Evolutionary conservation across 331 rosid genomes (phyloP), one percentile per base, ranked within the genome.

Genomic region (Prunus yedoensis): DNA sequence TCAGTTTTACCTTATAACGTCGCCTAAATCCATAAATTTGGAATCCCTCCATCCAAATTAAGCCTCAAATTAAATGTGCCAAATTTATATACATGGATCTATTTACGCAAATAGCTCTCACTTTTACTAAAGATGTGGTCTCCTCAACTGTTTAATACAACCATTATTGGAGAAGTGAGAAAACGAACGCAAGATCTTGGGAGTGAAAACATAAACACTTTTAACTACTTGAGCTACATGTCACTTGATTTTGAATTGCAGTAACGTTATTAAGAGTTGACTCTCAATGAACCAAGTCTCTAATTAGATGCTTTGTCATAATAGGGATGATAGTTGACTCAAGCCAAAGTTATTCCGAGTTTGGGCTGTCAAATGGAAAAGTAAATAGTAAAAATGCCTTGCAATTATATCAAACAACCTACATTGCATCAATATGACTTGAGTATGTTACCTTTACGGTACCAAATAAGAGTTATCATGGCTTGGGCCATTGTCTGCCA

Each of bases 381-480:
- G 60, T 53, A 53, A 16, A 25, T n/a, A 65, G 25, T 38, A 65
- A 41, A 23, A 43, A 56, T 38, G 43, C 17, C 9, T n/a, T 1
- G 15, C 38, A 56, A 23, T 56, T 15, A 27, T 60, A 38, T 41
- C 27, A 25, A 27, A 21, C 52, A 21, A 45, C 68, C 77, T 71
- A 41, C 54, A 56, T 15, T 12, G 72, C 28, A 47, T 47, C 25
- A 11, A 52, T 47, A 28, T 70, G 47, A 28, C 30, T 28, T n/a
- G 45, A 30, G 50, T 11, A 30, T 16, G n/a, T 18, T 11, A 32
- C 20, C 6, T 30, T 21, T 68, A 3, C 3, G 15, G 35, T 38
- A 57, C 76, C 76, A 38, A 71, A 57, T 56, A 57, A 57, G 66
- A 11, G 76, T 21, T 59, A 71, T 57, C 43, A 41, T 71, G 66